Percentiles rank a stretch among this genome's conserved stretches.
Evolutionary conservation across 306 rosid species (phyloP).

Genomic region (Cyamopsis tetragonoloba): DNA sequence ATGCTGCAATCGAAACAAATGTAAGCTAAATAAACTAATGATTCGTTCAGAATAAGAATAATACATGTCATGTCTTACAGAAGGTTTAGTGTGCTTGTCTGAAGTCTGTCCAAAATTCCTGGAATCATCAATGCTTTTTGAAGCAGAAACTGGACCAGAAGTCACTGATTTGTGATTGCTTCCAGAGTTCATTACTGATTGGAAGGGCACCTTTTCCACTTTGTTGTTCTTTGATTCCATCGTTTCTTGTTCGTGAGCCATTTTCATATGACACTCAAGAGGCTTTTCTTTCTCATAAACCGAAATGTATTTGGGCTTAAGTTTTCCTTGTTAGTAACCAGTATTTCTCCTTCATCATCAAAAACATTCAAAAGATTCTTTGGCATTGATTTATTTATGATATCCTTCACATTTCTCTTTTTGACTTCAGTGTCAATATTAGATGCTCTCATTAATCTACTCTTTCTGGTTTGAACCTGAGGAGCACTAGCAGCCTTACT

Average conservation of each 20-base stretch:
- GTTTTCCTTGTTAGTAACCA: constrained; percentile 67
- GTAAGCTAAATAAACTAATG: constrained; percentile 22
- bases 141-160: constrained; percentile 33
- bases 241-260: constrained; percentile 29
- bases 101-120: constrained; percentile 24
- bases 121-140: constrained; percentile 27
- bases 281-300: constrained; percentile 43
- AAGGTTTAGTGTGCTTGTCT: constrained; percentile 22
- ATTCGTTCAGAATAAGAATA: constrained; percentile 10
- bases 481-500: constrained; percentile 62
- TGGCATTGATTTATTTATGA: constrained; percentile 8
- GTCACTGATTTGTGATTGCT: constrained; percentile 31
- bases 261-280: constrained; percentile 29
- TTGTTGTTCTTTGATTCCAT: constrained; percentile 27
- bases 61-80: constrained; percentile 30
- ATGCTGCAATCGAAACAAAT: constrained; percentile 42
- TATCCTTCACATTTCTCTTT: constrained; percentile 25
- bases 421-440: constrained; percentile 27
- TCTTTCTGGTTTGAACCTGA: constrained; percentile 39
- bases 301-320: constrained; percentile 47
- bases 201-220: constrained; percentile 53
- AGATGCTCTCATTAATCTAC: constrained; percentile 22
- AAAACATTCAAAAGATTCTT: constrained; percentile 34
- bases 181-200: constrained; percentile 38
- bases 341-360: constrained; percentile 48